These are phyloP conservation scores for Melanomma pulvis-pyrius DNA, from an alignment of 495 filamentous ascomycete species.

Conservation along the genomic window DNA sequence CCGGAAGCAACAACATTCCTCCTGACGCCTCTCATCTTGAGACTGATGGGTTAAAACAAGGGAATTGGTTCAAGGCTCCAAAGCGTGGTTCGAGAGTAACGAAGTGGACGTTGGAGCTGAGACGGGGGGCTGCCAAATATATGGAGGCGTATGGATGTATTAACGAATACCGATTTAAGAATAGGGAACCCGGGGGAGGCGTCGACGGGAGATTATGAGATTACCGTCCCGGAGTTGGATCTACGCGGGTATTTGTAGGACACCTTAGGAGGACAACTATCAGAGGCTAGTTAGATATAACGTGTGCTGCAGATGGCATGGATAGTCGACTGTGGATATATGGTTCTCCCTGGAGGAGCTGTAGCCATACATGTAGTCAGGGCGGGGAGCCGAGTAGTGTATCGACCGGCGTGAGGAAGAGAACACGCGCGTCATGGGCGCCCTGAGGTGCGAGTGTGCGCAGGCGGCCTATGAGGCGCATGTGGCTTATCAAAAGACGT, in stretches of 20 bases:
- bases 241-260: background rate
- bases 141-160: slow-evolving; percentile 7
- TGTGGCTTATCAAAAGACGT: slow-evolving; percentile 11
- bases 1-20: slow-evolving; percentile 11
- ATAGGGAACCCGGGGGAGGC: background rate
- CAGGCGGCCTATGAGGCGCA: slow-evolving; percentile 18
- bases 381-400: slow-evolving; percentile 24
- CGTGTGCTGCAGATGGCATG: background rate
- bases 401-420: background rate
- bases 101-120: background rate
- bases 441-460: slow-evolving; percentile 14
- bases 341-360: background rate
- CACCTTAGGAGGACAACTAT: too few relatives aligned
- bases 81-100: background rate
- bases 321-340: background rate
- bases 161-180: background rate
- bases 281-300: background rate
- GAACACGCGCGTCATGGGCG: slow-evolving; percentile 23
- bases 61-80: background rate
- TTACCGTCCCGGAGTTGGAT: background rate
- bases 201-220: too few relatives aligned
- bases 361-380: slow-evolving; percentile 7
- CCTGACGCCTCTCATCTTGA: background rate
- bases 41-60: background rate
- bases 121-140: slow-evolving; percentile 21